These are phyloP conservation scores for Kodamaea restingae DNA, from an alignment of 805 yeast species.

Conservation along the genomic window DNA sequence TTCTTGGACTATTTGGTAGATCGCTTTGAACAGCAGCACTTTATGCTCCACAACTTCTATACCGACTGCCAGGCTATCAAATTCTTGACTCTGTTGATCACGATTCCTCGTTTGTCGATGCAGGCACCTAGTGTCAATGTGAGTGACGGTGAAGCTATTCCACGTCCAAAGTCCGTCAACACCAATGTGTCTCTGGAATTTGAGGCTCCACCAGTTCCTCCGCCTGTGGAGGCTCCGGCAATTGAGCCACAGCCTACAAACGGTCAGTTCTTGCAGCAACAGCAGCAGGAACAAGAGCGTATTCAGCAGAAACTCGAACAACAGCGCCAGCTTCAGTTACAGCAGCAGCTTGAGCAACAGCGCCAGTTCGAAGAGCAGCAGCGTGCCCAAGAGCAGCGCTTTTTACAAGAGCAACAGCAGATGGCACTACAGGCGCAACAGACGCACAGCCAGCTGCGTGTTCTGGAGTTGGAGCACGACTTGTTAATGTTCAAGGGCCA, in stretches of 20 bases:
- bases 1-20: slow-evolving; percentile 72
- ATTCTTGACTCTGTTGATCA: slow-evolving; percentile 73
- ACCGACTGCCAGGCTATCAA: slow-evolving; percentile 85
- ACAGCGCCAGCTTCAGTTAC: slow-evolving; percentile 64
- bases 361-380: slow-evolving; percentile 73
- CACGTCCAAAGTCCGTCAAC: slow-evolving; percentile 27
- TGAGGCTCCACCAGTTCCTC: slow-evolving; percentile 43
- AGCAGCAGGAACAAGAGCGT: slow-evolving; percentile 54
- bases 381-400: slow-evolving; percentile 61
- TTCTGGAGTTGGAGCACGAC: slow-evolving; percentile 79
- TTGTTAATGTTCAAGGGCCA: slow-evolving; percentile 70
- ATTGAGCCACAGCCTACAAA: slow-evolving; percentile 50
- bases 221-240: slow-evolving; percentile 43
- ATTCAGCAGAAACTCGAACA: slow-evolving; percentile 60
- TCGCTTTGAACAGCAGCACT: slow-evolving; percentile 69
- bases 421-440: slow-evolving; percentile 55
- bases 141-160: slow-evolving; percentile 32
- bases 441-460: slow-evolving; percentile 71
- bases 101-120: slow-evolving; percentile 64
- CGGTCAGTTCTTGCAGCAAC: slow-evolving; percentile 39
- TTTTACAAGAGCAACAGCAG: slow-evolving; percentile 60
- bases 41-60: slow-evolving; percentile 72
- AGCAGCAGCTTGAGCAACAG: slow-evolving; percentile 65
- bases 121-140: slow-evolving; percentile 57
- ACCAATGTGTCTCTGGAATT: slow-evolving; percentile 21